Evolutionary conservation across 108 stramenopile species (phyloP).

Genomic region (Fistulifera pelliculosa): DNA sequence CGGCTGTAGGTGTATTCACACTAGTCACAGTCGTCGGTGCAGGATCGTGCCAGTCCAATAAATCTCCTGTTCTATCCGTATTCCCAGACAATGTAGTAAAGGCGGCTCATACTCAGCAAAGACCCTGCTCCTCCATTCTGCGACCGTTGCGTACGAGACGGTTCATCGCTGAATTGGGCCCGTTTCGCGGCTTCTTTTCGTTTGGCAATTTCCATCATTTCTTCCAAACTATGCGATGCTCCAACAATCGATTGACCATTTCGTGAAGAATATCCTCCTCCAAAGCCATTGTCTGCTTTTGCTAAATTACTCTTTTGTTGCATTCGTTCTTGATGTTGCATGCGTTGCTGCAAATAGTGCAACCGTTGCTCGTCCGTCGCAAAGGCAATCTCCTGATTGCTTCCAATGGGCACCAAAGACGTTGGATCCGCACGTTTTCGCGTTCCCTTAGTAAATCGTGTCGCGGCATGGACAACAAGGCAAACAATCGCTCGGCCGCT

Average conservation of each 20-base stretch:
- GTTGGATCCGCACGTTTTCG: conserved; percentile 36
- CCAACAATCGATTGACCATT: conserved; percentile 47
- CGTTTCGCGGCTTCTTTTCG: conserved; percentile 1
- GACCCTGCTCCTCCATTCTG: not conserved
- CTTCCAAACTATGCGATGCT: conserved; percentile 56
- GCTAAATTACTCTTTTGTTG: conserved; percentile 36
- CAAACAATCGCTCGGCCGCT: conserved; percentile 21
- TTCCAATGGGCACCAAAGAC: conserved; percentile 50
- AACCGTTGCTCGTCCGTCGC: conserved; percentile 45
- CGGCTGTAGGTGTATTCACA: not conserved
- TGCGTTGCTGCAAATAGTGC: conserved; percentile 19
- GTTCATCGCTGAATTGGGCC: too few species aligned
- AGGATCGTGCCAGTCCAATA: not conserved
- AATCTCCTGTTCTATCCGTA: too few species aligned
- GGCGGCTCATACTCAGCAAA: conserved; percentile 7
- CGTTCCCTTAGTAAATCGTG: conserved; percentile 31
- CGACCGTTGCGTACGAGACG: not conserved
- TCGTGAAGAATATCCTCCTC: conserved; percentile 32
- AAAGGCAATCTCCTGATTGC: conserved; percentile 29
- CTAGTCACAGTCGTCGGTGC: not conserved
- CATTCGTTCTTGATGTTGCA: conserved; percentile 27
- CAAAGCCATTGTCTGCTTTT: conserved; percentile 50
- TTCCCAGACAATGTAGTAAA: not conserved
- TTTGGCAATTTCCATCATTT: conserved; percentile 40
- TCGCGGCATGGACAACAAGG: conserved; percentile 14